These are phyloP conservation scores for Fusarium dimerum DNA, from an alignment of 2,329 filamentous ascomycete genomes.

Conservation along the genomic window DNA sequence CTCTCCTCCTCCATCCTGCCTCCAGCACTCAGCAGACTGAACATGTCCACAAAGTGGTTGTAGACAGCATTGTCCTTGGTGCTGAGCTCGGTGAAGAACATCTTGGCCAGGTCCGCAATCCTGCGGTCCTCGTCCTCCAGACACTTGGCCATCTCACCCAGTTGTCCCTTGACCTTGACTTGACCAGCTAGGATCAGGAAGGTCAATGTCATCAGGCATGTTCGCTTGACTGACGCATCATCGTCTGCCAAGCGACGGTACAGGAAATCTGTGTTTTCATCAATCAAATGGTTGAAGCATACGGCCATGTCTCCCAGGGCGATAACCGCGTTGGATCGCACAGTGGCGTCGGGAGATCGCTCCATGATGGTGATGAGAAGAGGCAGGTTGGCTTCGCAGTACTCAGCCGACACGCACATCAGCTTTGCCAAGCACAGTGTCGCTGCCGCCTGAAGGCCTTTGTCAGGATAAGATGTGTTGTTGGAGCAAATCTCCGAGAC, in stretches of 20 bases:
- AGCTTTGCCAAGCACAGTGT: conserved; percentile 95
- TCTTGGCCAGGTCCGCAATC: conserved; percentile 88
- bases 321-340: conserved; percentile 94
- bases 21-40: conserved; percentile 85
- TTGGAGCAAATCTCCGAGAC: conserved; percentile 93
- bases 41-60: conserved; percentile 99
- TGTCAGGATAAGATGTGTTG: conserved; percentile 88
- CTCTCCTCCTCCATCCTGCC: conserved; percentile 79
- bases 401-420: conserved; percentile 97
- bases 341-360: conserved; percentile 86
- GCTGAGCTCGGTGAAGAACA: conserved; percentile 98
- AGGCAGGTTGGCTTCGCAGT: conserved; percentile 89
- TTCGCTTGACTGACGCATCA: conserved; percentile 90
- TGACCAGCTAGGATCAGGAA: conserved; percentile 96
- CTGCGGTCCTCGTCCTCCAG: conserved; percentile 94
- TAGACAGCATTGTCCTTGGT: conserved; percentile 99
- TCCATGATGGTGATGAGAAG: conserved; percentile 98
- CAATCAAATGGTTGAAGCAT: conserved; percentile 98
- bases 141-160: conserved; percentile 99
- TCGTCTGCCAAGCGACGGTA: conserved; percentile 90
- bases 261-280: conserved; percentile 98
- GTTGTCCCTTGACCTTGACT: conserved; percentile 98
- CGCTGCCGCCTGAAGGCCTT: conserved; percentile 87
- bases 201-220: conserved; percentile 96
- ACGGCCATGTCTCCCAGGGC: conserved; percentile 98